These are phyloP conservation scores for Fraxinus albicans DNA, from an alignment of 305 asterid genomes.

Conservation along the genomic window DNA sequence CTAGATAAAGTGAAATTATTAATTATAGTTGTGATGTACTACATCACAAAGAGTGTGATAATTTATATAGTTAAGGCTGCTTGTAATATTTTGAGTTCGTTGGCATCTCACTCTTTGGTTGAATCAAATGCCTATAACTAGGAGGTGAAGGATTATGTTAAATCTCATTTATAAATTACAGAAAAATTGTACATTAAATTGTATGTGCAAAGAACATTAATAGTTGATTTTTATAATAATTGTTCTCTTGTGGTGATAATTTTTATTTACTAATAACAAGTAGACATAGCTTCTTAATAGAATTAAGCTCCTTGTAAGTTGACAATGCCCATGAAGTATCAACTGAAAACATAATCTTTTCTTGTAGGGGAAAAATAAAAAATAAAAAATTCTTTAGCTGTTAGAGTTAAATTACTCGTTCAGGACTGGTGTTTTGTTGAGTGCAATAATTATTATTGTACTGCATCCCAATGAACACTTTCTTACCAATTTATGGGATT, in stretches of 20 bases:
- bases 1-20: too few species aligned
- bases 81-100: not conserved
- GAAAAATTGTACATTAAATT: not conserved
- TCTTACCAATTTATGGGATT: not conserved
- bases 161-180: not conserved
- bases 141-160: not conserved
- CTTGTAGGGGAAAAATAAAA: not conserved
- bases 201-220: not conserved
- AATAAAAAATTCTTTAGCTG: not conserved
- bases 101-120: not conserved
- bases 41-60: not conserved
- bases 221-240: not conserved
- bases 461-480: not conserved
- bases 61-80: not conserved
- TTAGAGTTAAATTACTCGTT: not conserved
- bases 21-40: too few species aligned
- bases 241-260: not conserved
- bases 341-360: not conserved
- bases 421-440: not conserved
- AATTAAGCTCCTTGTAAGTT: not conserved
- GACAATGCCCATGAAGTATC: not conserved
- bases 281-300: not conserved
- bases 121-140: not conserved
- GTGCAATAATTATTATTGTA: not conserved
- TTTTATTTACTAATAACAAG: not conserved